Percentiles rank a stretch among this genome's conserved stretches.
Evolutionary conservation across 371 early-diverging fungal species (phyloP).

Genomic region (Capillidium rhysosporum): DNA sequence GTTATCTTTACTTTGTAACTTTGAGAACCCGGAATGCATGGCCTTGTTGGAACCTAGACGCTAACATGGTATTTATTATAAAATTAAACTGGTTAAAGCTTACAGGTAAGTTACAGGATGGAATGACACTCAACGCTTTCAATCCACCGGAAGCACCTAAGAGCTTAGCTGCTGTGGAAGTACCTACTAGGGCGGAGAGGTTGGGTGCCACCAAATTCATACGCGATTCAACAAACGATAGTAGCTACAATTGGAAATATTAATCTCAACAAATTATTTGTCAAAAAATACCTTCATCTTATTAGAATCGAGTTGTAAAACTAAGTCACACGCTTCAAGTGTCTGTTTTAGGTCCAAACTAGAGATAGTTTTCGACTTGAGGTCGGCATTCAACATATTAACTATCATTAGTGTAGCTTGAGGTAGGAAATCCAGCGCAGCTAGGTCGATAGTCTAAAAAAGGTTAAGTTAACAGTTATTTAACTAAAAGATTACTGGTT

Average conservation of each 20-base stretch:
- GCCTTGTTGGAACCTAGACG: constrained; percentile 32
- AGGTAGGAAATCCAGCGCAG: constrained; percentile 27
- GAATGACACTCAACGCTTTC: constrained; percentile 65
- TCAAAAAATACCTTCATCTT: constrained; percentile 25
- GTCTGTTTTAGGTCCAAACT: constrained; percentile 36
- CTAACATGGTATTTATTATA: background rate
- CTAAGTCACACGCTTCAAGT: constrained; percentile 67
- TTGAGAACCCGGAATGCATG: constrained; percentile 59
- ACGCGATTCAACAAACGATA: constrained; percentile 77
- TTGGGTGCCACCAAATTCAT: constrained; percentile 91
- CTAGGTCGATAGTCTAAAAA: constrained; percentile 14
- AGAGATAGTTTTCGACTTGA: constrained; percentile 40
- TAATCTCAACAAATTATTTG: background rate
- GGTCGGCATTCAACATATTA: constrained; percentile 79
- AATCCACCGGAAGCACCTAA: constrained; percentile 85
- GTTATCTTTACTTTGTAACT: constrained; percentile 44
- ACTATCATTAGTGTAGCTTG: constrained; percentile 78
- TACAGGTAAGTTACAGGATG: constrained; percentile 73
- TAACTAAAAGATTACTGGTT: constrained; percentile 15
- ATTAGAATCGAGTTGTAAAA: constrained; percentile 45
- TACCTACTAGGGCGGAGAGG: constrained; percentile 69
- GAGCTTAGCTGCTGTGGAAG: constrained; percentile 73
- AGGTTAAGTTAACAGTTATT: constrained; percentile 45
- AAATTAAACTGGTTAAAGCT: constrained; percentile 6
- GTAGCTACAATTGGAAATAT: constrained; percentile 22